Evolutionary conservation across 1,284 basidiomycete genomes (phyloP), one percentile per base, ranked within the genome.

Genomic region (Ustilago lituana): DNA sequence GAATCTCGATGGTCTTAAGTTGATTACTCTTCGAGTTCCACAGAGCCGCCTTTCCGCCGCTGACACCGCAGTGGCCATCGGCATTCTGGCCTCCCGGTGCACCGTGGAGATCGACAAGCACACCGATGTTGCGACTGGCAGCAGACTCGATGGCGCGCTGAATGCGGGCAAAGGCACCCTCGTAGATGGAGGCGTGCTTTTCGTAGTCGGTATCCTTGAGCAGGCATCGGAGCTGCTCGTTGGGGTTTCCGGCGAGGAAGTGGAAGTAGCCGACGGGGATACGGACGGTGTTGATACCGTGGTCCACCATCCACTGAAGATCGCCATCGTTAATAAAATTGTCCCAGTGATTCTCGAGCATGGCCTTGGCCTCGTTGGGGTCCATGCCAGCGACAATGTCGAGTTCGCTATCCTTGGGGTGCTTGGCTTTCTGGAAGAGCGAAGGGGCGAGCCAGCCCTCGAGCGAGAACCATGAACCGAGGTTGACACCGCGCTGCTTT

Each of bases 321-420:
- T 82, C 80, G 9, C 75, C 75, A n/a, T 80, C 76, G 58, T 78
- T 65, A 58, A 82, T 71, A 23, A 84, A 81, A 33, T 61, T 86
- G 80, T 91, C 90, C 91, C 91, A 94, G 82, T 94, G 92, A 8
- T 83, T 80, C 77, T 93, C 90, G 26, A 94, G 84, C 5, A 87
- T 85, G 54, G 85, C 80, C 77, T 87, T 87, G 1, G 89, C 89
- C 39, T 77, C 65, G 23, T 74, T 63, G 9, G 60, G 23, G 12
- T 87, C 79, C 15, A 82, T 50, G 1, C 90, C 90, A 19, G 83
- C 85, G 8, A 90, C 90, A 10, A 93, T 86, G 80, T 93, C 91
- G 37, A 89, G 84, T 60, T 81, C 78, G 40, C 73, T 71, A 6
- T 39, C 69, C 53, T 74, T 58, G 38, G 77, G 71, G 1, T 70